phyloP scores from a whole-genome alignment of 257 asterid species.

The Przewalskia tangutica region DNA sequence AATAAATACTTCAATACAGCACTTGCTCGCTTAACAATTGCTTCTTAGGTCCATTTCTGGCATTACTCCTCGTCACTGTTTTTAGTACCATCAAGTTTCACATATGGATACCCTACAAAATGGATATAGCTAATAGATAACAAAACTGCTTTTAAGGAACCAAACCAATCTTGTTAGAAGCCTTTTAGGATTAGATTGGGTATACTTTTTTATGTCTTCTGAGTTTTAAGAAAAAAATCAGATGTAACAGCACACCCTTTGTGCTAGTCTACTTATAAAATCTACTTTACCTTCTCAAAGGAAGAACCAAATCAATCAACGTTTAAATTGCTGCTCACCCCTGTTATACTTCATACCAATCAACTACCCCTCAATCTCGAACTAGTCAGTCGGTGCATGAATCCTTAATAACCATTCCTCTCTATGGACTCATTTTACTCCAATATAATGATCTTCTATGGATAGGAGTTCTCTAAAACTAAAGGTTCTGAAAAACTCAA shows the following conservation, averaged over 20 bases:
- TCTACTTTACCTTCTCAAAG: not conserved
- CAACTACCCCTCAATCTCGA: not conserved
- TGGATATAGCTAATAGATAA: not conserved
- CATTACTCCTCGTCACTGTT: not conserved
- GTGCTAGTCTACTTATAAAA: not conserved
- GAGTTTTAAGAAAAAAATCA: not conserved
- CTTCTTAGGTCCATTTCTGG: not conserved
- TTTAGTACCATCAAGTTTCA: not conserved
- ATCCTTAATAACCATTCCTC: not conserved
- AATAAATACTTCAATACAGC: too few species aligned
- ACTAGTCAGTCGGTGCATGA: not conserved
- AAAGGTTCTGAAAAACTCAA: too few species aligned
- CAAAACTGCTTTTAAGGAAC: not conserved
- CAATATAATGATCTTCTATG: too few species aligned
- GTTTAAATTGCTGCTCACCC: not conserved
- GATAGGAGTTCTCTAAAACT: too few species aligned
- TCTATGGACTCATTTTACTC: not conserved
- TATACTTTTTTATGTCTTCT: not conserved
- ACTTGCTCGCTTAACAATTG: not conserved
- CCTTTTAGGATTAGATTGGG: not conserved
- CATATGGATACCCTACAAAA: not conserved
- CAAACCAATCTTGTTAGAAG: not conserved
- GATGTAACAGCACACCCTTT: not conserved
- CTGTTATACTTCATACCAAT: not conserved
- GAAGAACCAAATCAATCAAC: not conserved